Evolutionary conservation across 169 alveolate species (phyloP), one percentile per base, ranked within the genome.

Genomic region (Eimeria praecox): DNA sequence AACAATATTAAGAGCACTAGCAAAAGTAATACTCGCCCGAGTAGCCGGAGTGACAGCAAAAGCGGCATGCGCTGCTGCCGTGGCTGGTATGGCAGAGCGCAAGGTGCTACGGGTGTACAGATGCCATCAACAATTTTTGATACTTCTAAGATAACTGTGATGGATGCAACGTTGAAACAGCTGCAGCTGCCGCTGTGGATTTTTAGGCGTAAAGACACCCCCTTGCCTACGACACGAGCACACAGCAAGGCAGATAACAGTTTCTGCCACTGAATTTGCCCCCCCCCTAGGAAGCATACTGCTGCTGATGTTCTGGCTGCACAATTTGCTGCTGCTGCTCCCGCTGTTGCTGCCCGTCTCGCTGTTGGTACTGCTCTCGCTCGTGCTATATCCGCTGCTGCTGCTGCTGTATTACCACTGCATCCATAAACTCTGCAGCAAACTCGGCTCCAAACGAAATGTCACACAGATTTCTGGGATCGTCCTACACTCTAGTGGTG

Each of bases 241-340:
- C n/a, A n/a, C n/a, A n/a, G n/a, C n/a, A n/a, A n/a, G n/a, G n/a
- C n/a, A n/a, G n/a, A n/a, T n/a, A n/a, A n/a, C n/a, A n/a, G n/a
- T n/a, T n/a, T n/a, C 87, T 75, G 59, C 33, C 59, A 33, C 87
- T 75, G 87, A 18, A 75, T 18, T n/a, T n/a, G n/a, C n/a, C n/a
- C n/a, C n/a, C n/a, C 56, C 87, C 54, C 59, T 38, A 56, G 87
- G 33, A 18, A 75, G 87, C 40, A 1, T 75, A 56, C 87, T 75
- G 54, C 87, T 35, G 54, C 54, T 75, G 87, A 16, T 75, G 87
- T 56, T 56, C 20, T 75, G 14, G 86, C 44, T 9, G 54, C 86
- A 35, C 2, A 14, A 38, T 16, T 75, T 8, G 54, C 59, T 75
- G 87, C 59, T 75, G 87, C 87, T 75, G 71, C 44, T 75, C 12